Evolutionary conservation across 2,329 filamentous ascomycete genomes (phyloP).

Genomic region (Thielaviopsis musarum): DNA sequence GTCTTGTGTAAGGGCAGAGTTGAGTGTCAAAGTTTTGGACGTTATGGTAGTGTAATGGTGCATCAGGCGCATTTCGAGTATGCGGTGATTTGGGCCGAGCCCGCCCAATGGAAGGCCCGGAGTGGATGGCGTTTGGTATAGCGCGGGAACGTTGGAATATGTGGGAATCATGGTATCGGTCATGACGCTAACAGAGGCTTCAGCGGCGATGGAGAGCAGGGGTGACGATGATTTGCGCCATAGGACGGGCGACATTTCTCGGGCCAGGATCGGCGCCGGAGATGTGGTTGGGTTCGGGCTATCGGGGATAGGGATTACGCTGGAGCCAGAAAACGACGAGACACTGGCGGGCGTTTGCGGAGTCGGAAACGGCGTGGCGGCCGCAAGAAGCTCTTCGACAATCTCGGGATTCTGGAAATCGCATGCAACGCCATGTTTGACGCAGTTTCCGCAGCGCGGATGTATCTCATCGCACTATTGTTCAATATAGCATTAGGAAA

Average conservation of each 20-base stretch:
- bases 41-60: constrained; percentile 48
- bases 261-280: constrained; percentile 2
- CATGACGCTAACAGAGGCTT: constrained; percentile 16
- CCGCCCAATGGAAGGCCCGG: constrained; percentile 9
- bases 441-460: constrained; percentile 47
- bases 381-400: constrained; percentile 26
- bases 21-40: constrained; percentile 40
- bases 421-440: constrained; percentile 48
- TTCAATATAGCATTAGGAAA: neutral
- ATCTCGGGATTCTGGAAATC: constrained; percentile 42
- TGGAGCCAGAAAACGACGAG: constrained; percentile 12
- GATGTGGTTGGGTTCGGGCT: neutral
- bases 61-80: constrained; percentile 45
- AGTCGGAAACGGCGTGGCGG: constrained; percentile 20
- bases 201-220: constrained; percentile 5
- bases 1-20: constrained; percentile 31
- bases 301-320: neutral
- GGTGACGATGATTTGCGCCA: constrained; percentile 15
- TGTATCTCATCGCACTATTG: constrained; percentile 47
- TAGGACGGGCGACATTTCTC: constrained; percentile 14
- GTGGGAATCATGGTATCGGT: constrained; percentile 10
- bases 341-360: constrained; percentile 16
- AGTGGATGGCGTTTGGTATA: constrained; percentile 19
- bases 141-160: constrained; percentile 16
- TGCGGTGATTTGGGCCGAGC: constrained; percentile 18